Evolutionary conservation across 164 flowering plant species (phyloP).

Genomic region (grape (Vitis vinifera)): ASM3070453v1 NC_081821.1:6774001-6774500

Average conservation of each 20-base stretch:
- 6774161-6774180: no score
- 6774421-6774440: conserved; percentile 15
- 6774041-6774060: no score
- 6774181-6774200: no score
- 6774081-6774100: no score
- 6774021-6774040: no score
- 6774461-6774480: no score
- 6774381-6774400: conserved; percentile 4
- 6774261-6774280: not conserved
- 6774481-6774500: no score
- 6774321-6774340: not conserved
- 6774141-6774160: no score
- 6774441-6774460: not conserved
- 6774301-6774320: conserved; percentile 75
- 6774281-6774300: conserved; percentile 47
- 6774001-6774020: no score
- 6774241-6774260: not conserved
- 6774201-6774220: not conserved
- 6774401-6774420: conserved; percentile 21
- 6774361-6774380: conserved; percentile 11
- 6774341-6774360: not conserved
- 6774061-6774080: no score
- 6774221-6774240: not conserved
- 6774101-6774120: no score
- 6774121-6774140: no score